A percentile compares a stretch with the other conserved stretches of the same genome.
These are phyloP conservation scores for Malus hybrid DNA, from an alignment of 331 rosid genomes.

Conservation along the genomic window DNA sequence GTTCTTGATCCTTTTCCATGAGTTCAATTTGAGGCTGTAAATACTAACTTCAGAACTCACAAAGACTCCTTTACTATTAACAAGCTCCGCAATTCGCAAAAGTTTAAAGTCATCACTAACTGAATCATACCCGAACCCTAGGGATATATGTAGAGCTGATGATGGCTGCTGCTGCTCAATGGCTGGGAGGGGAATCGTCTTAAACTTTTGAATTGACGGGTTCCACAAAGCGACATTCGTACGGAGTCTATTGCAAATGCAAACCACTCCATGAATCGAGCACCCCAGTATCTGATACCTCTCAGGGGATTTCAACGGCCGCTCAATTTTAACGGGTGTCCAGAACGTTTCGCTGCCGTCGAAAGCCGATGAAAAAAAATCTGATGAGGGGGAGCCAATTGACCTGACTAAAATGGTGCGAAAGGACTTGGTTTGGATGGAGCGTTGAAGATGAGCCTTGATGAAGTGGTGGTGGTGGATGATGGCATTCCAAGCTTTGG, in stretches of 20 bases:
- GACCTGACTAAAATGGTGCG: neutral
- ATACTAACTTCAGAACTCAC: neutral
- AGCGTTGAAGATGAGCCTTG: neutral
- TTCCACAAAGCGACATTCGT: neutral
- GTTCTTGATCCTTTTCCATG: neutral
- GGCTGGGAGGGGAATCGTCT: neutral
- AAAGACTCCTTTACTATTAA: too few relatives aligned
- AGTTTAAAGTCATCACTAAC: neutral
- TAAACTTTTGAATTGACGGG: neutral
- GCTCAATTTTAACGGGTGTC: neutral
- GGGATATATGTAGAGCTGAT: neutral
- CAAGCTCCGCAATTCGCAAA: too few relatives aligned
- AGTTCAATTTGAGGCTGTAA: neutral
- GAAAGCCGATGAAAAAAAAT: neutral
- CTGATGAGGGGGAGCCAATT: neutral
- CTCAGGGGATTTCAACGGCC: neutral
- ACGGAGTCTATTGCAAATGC: neutral
- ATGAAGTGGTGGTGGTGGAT: neutral
- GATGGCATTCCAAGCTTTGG: neutral
- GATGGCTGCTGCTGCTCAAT: neutral
- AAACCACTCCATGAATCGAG: neutral
- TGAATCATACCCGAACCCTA: neutral
- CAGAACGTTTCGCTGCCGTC: neutral
- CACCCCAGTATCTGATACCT: neutral
- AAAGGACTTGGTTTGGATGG: neutral